These are phyloP conservation scores for Pyrenophora tritici-repentis DNA, from an alignment of 2,329 filamentous ascomycete species.

Conservation along the genomic window DNA sequence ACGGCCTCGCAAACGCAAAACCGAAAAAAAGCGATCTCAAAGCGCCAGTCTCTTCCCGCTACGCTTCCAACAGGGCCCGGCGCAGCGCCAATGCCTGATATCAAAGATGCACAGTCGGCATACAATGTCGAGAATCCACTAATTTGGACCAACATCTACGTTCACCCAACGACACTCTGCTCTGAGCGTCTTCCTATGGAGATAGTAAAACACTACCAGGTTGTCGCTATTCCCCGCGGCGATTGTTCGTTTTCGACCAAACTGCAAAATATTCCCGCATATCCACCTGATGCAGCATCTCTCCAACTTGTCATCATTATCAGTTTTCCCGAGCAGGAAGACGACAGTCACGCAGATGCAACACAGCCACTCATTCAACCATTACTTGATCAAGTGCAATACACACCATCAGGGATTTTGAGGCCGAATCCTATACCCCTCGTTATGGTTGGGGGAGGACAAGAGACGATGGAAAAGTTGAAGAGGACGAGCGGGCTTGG, in stretches of 20 bases:
- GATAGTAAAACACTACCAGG: constrained; percentile 64
- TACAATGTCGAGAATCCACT: constrained; percentile 53
- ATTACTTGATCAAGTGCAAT: constrained; percentile 74
- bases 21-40: constrained; percentile 18
- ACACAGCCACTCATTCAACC: constrained; percentile 61
- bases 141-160: constrained; percentile 72
- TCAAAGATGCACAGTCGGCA: constrained; percentile 49
- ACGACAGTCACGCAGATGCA: background rate
- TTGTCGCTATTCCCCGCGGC: constrained; percentile 82
- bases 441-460: constrained; percentile 77
- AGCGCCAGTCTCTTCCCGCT: constrained; percentile 49
- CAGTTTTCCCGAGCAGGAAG: constrained; percentile 60
- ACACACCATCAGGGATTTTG: constrained; percentile 69
- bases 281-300: constrained; percentile 62
- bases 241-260: constrained; percentile 85
- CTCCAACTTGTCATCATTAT: constrained; percentile 85
- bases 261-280: constrained; percentile 80
- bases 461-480: constrained; percentile 68
- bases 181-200: constrained; percentile 58
- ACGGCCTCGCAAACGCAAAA: constrained; percentile 10
- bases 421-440: constrained; percentile 76
- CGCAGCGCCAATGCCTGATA: constrained; percentile 71
- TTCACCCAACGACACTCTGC: constrained; percentile 70
- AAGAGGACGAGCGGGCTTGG: constrained; percentile 69
- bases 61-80: constrained; percentile 64